Evolutionary conservation across 2,329 filamentous ascomycete genomes (phyloP), one percentile per base, ranked within the genome.

Genomic region (Fusarium verrucosum): DNA sequence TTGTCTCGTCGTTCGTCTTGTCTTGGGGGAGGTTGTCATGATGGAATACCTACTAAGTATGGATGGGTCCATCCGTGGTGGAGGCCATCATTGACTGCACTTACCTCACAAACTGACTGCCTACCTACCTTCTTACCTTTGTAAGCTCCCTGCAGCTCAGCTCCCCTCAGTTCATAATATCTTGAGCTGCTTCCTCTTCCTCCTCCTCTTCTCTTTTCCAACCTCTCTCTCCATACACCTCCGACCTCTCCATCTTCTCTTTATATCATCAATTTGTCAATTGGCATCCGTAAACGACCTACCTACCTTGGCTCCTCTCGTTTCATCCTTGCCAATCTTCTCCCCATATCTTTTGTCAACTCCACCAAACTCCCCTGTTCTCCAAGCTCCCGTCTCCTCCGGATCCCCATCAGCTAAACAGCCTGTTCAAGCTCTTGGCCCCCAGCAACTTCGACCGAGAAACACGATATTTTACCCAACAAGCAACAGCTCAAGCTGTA

Each of bases 11-110:
- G 26, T 49, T 41, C n/a, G 8, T 28, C 7, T 60, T 37, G 55
- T 26, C 23, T 19, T 32, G 38, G 50, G 57, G 14, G 58, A 58
- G 50, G 58, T 63, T 66, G 58, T 66, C 62, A 66, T 66, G 62
- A 66, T 63, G 49, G 30, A 38, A 50, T 44, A 32, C n/a, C n/a
- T n/a, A n/a, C n/a, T n/a, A n/a, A n/a, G n/a, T n/a, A n/a, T n/a
- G n/a, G n/a, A n/a, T 26, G 57, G 47, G 52, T 46, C 47, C 22
- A 23, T 28, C 26, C 55, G 35, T 46, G 28, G 23, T 55, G 36
- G 56, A 47, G 49, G 41, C 45, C 53, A 54, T 32, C 47, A 23
- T 16, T n/a, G 9, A 6, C 7, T 17, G 17, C 22, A 26, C 49
- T 38, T 61, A 13, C 56, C 33, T 41, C 19, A 28, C 22, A 47